Evolutionary conservation across 768 basidiomycete species (phyloP).

Genomic region (Trametes cingulata): DNA sequence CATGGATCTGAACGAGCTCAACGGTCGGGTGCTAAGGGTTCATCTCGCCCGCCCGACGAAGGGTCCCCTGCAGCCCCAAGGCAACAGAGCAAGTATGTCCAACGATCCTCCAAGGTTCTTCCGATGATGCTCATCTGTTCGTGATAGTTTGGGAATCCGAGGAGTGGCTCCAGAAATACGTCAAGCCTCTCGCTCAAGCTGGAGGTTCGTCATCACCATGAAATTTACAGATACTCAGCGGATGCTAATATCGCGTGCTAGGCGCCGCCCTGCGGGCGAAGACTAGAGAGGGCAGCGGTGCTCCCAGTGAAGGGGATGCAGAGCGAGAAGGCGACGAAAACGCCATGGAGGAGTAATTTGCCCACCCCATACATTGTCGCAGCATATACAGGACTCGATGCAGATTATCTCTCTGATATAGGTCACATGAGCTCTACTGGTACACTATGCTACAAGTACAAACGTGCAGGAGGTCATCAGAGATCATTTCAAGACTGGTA

Average conservation of each 20-base stretch:
- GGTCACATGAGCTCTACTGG: background rate
- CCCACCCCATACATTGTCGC: background rate
- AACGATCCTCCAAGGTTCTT: slow-evolving; percentile 19
- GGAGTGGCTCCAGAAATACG: slow-evolving; percentile 85
- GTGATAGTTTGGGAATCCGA: slow-evolving; percentile 90
- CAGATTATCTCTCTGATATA: background rate
- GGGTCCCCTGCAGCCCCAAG: slow-evolving; percentile 55
- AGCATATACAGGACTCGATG: background rate
- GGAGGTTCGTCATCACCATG: slow-evolving; percentile 52
- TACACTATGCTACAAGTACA: slow-evolving; percentile 14
- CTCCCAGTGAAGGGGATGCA: slow-evolving; percentile 31
- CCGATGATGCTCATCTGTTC: slow-evolving; percentile 7
- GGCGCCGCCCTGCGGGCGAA: slow-evolving; percentile 30
- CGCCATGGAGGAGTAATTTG: slow-evolving; percentile 65
- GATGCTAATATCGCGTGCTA: slow-evolving; percentile 24
- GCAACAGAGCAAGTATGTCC: slow-evolving; percentile 75
- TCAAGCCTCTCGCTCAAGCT: slow-evolving; percentile 73
- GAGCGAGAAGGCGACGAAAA: slow-evolving; percentile 42
- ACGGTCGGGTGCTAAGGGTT: slow-evolving; percentile 74
- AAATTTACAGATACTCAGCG: slow-evolving; percentile 9
- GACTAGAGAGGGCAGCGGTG: slow-evolving; percentile 11
- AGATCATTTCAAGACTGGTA: slow-evolving; percentile 33
- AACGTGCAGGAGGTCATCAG: background rate
- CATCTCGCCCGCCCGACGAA: slow-evolving; percentile 87
- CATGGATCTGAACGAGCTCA: slow-evolving; percentile 93